A percentile compares a stretch with the other conserved stretches of the same genome.
Evolutionary conservation across 139 green algal genomes (phyloP).

Genomic region (Coccomyxa sp.): DNA sequence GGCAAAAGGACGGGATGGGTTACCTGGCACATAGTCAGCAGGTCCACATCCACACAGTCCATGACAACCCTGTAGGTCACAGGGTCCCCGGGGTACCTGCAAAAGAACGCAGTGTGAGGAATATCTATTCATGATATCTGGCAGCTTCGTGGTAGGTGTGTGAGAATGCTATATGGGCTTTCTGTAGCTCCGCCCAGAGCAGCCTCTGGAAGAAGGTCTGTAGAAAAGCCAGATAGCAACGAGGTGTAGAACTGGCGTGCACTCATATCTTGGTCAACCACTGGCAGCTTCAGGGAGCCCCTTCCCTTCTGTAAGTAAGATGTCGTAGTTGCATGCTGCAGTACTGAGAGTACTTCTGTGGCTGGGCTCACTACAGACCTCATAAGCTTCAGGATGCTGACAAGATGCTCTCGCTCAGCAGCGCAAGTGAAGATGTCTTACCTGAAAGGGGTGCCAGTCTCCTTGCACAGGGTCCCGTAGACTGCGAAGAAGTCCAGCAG

Average conservation of each 20-base stretch:
- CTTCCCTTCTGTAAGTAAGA: not conserved
- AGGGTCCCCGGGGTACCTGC: not conserved
- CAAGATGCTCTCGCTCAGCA: not conserved
- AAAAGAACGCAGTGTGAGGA: too few relatives aligned
- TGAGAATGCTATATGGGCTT: too few relatives aligned
- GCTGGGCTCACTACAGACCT: not conserved
- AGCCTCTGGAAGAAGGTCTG: too few relatives aligned
- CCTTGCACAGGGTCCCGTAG: conserved; percentile 8
- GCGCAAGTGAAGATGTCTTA: not conserved
- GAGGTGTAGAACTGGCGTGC: too few relatives aligned
- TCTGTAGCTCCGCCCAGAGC: too few relatives aligned
- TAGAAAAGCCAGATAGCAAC: too few relatives aligned
- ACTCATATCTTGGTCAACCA: too few relatives aligned
- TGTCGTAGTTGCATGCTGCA: not conserved
- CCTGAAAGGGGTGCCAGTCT: not conserved
- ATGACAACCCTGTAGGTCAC: not conserved
- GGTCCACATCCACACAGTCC: not conserved
- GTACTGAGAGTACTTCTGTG: not conserved
- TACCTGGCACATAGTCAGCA: not conserved
- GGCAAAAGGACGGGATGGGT: too few relatives aligned
- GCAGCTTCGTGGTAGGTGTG: too few relatives aligned
- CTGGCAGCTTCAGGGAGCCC: too few relatives aligned
- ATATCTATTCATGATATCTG: too few relatives aligned
- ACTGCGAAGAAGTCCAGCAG: not conserved
- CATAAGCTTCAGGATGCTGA: not conserved